Conservation (phyloP, 768 basidiomycete species). For the Xerocomellus dryophilus region DNA sequence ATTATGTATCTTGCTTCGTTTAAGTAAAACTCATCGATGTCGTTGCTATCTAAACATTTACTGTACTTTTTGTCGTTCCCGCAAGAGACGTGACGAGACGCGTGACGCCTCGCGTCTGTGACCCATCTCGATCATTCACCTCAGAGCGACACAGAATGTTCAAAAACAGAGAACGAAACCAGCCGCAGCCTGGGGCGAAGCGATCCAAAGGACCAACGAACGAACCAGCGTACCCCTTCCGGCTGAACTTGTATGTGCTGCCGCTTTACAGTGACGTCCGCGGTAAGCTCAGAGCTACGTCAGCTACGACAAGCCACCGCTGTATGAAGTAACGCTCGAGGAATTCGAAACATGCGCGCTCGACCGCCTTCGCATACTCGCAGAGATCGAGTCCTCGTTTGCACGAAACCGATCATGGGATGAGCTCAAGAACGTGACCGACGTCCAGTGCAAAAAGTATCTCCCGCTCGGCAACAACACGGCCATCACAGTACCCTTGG, state of each 20-base stretch:
- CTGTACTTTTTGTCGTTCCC: background rate
- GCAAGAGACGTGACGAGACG: conserved; percentile 17
- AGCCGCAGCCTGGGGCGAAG: background rate
- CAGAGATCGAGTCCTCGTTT: conserved; percentile 87
- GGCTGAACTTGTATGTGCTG: conserved; percentile 73
- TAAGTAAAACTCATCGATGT: conserved; percentile 7
- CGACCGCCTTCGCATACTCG: conserved; percentile 80
- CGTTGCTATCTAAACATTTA: conserved; percentile 18
- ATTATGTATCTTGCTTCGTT: conserved; percentile 22
- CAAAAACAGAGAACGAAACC: conserved; percentile 12
- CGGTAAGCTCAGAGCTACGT: conserved; percentile 5
- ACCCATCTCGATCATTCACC: background rate
- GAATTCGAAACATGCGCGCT: conserved; percentile 93
- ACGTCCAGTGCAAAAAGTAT: conserved; percentile 66
- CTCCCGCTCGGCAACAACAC: conserved; percentile 64
- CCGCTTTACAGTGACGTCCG: background rate
- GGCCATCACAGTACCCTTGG: conserved; percentile 44
- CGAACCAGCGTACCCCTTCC: conserved; percentile 51
- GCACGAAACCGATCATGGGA: conserved; percentile 81
- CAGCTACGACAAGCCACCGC: conserved; percentile 86
- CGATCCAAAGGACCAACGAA: background rate
- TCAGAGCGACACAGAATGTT: conserved; percentile 17
- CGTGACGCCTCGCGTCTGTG: conserved; percentile 29
- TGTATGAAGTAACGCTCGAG: conserved; percentile 87
- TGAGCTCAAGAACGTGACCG: conserved; percentile 66